Conservation (phyloP, 2,329 filamentous ascomycete species). For the Alternaria postmessia region DNA sequence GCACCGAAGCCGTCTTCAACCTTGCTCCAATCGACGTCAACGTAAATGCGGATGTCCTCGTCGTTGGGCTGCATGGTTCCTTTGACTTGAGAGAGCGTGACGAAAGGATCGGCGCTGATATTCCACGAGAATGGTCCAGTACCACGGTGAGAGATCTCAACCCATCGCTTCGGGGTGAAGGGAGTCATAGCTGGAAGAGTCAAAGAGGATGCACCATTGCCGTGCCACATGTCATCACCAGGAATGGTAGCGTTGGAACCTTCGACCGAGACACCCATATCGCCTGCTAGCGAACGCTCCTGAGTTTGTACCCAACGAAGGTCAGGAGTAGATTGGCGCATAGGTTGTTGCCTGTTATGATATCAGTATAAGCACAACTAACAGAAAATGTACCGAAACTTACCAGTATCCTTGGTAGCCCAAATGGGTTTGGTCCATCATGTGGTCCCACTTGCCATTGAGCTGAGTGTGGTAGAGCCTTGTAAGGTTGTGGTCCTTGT, state of each 20-base stretch:
- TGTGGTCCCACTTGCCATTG: constrained; percentile 52
- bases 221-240: constrained; percentile 70
- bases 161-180: constrained; percentile 46
- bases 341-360: constrained; percentile 70
- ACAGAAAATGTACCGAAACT: constrained; percentile 39
- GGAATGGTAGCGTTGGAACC: constrained; percentile 72
- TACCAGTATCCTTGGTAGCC: constrained; percentile 52
- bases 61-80: constrained; percentile 43
- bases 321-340: constrained; percentile 72
- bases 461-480: constrained; percentile 46
- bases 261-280: constrained; percentile 70
- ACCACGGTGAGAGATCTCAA: constrained; percentile 49
- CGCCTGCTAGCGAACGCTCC: constrained; percentile 67
- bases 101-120: constrained; percentile 48
- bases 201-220: constrained; percentile 52
- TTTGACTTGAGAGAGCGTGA: constrained; percentile 43
- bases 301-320: constrained; percentile 67
- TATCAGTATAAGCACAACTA: background rate
- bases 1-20: constrained; percentile 36
- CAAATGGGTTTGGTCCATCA: constrained; percentile 54
- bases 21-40: constrained; percentile 49
- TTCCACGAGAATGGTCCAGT: constrained; percentile 46
- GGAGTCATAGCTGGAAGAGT: constrained; percentile 44
- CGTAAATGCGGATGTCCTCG: constrained; percentile 47
- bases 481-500: constrained; percentile 48